Conservation (phyloP, 176 grass and related monocot genomes). For the Lolium perenne region DNA sequence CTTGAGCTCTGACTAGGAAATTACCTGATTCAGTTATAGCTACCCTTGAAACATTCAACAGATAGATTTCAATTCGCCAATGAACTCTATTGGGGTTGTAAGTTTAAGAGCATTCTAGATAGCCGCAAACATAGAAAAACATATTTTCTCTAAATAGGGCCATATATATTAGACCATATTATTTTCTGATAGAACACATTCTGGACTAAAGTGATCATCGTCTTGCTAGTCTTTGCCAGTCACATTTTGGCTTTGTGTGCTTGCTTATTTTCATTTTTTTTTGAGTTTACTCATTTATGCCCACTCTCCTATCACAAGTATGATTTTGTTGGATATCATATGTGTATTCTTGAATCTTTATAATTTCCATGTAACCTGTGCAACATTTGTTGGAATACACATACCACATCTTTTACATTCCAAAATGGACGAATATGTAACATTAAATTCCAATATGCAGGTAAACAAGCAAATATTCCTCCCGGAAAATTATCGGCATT, state of each 20-base stretch:
- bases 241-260: neutral
- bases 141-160: neutral
- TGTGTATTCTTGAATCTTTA: neutral
- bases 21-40: neutral
- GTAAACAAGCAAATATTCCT: neutral
- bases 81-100: neutral
- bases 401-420: neutral
- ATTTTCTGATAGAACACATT: neutral
- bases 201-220: neutral
- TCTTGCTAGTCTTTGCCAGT: neutral
- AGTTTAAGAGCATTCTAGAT: too few relatives aligned
- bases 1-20: neutral
- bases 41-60: neutral
- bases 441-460: neutral
- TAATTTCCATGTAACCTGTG: neutral
- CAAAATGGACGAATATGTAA: neutral
- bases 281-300: neutral
- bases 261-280: neutral
- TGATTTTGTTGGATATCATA: neutral
- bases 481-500: neutral
- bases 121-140: neutral
- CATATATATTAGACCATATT: neutral
- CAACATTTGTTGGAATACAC: neutral
- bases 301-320: neutral
- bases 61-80: neutral